Conservation (phyloP, 2,329 filamentous ascomycete species). For the Fusarium abutilonis region DNA sequence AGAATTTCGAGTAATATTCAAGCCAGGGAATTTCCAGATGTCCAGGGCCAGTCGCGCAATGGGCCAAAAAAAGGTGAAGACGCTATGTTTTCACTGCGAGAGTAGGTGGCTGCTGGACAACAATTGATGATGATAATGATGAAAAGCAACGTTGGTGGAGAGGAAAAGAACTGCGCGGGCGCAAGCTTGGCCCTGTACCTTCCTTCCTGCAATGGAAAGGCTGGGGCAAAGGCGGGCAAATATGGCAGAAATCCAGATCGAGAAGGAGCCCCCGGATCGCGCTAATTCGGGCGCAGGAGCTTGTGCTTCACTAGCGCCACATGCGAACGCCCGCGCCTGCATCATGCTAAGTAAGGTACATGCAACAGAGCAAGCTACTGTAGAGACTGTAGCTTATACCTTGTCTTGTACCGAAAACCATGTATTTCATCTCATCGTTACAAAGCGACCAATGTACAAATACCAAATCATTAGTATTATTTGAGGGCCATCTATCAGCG, state of each 20-base stretch:
- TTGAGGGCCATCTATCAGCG: slow-evolving; percentile 9
- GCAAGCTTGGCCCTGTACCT: slow-evolving; percentile 19
- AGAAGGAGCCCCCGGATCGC: slow-evolving; percentile 36
- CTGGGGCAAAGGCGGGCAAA: slow-evolving; percentile 43
- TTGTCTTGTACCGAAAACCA: slow-evolving; percentile 4
- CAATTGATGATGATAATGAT: slow-evolving; percentile 28
- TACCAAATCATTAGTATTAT: slow-evolving; percentile 30
- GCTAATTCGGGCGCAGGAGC: slow-evolving; percentile 22
- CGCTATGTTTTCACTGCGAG: slow-evolving; percentile 24
- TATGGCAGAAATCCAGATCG: slow-evolving; percentile 45
- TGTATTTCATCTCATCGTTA: not conserved
- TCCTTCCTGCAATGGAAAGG: slow-evolving; percentile 43
- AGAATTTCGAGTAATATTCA: slow-evolving; percentile 20
- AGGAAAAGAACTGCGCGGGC: slow-evolving; percentile 39
- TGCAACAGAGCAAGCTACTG: slow-evolving; percentile 12
- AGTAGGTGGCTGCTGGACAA: slow-evolving; percentile 17
- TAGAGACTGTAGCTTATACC: not conserved
- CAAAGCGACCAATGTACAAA: slow-evolving; percentile 1
- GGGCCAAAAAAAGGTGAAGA: slow-evolving; percentile 35
- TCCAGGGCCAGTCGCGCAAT: slow-evolving; percentile 42
- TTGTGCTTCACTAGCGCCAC: slow-evolving; percentile 31
- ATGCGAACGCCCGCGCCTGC: slow-evolving; percentile 38
- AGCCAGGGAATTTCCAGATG: slow-evolving; percentile 34
- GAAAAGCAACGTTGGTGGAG: slow-evolving; percentile 39
- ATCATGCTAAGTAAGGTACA: slow-evolving; percentile 8